phyloP scores from a whole-genome alignment of 495 filamentous ascomycete genomes.

The Hypoxylon subgilvum region DNA sequence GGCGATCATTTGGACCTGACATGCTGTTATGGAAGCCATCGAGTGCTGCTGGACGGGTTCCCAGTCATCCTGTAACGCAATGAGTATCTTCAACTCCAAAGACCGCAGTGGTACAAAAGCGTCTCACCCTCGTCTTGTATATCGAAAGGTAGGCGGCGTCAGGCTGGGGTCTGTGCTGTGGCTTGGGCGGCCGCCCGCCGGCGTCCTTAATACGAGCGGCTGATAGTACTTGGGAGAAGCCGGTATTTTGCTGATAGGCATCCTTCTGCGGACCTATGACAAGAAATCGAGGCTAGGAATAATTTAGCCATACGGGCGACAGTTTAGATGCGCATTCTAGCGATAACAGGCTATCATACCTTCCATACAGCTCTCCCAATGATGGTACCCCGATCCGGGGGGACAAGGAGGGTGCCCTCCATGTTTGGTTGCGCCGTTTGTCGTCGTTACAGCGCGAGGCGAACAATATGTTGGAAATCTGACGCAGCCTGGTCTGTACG shows the following conservation, averaged over 20 bases:
- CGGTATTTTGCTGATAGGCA: conserved; percentile 23
- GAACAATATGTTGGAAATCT: conserved; percentile 25
- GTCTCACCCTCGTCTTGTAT: conserved; percentile 60
- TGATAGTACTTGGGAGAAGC: conserved; percentile 37
- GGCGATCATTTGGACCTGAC: conserved; percentile 57
- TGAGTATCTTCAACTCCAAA: conserved; percentile 18
- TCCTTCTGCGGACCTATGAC: conserved; percentile 47
- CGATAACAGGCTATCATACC: conserved; percentile 45
- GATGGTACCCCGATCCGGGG: conserved; percentile 62
- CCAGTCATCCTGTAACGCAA: conserved; percentile 50
- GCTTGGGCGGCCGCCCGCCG: conserved; percentile 37
- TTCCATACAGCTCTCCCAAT: conserved; percentile 64
- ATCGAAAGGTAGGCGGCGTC: conserved; percentile 58
- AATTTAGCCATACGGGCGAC: conserved; percentile 6
- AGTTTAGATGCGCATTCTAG: conserved; percentile 2
- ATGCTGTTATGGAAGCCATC: conserved; percentile 56
- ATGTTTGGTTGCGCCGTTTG: conserved; percentile 45
- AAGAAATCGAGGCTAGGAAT: conserved; percentile 53
- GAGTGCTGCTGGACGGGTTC: conserved; percentile 59
- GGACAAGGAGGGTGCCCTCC: conserved; percentile 62
- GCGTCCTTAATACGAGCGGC: conserved; percentile 40
- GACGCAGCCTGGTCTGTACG: conserved; percentile 18
- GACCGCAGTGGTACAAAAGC: not conserved
- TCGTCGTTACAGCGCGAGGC: conserved; percentile 20
- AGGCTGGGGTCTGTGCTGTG: conserved; percentile 30